phyloP scores from a whole-genome alignment of 306 rosid species.

The Biancaea sappan region DNA sequence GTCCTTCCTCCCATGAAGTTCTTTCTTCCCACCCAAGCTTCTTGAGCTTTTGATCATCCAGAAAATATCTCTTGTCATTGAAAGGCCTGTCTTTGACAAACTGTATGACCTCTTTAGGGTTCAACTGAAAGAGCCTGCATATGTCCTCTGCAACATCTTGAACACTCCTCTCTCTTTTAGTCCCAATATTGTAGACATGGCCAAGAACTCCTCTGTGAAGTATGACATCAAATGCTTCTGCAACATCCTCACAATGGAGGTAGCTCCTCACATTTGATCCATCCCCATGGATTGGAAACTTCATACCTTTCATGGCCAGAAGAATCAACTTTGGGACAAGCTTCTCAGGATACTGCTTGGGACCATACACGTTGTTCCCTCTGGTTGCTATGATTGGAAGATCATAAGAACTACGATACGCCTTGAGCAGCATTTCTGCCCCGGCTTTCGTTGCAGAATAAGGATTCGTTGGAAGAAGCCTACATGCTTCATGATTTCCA shows the following conservation, averaged over 20 bases:
- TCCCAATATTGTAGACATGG: slow-evolving; percentile 68
- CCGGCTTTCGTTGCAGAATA: slow-evolving; percentile 86
- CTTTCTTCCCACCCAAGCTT: slow-evolving; percentile 69
- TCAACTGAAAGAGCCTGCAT: slow-evolving; percentile 51
- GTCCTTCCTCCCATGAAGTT: slow-evolving; percentile 68
- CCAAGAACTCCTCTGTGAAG: slow-evolving; percentile 74
- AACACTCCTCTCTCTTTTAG: slow-evolving; percentile 66
- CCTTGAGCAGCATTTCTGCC: slow-evolving; percentile 82
- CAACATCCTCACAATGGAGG: slow-evolving; percentile 62
- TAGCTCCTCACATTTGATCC: slow-evolving; percentile 83
- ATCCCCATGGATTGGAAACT: slow-evolving; percentile 71
- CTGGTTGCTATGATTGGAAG: slow-evolving; percentile 67
- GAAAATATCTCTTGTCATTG: slow-evolving; percentile 73
- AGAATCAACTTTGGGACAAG: slow-evolving; percentile 71
- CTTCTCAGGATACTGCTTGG: slow-evolving; percentile 75
- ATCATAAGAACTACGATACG: slow-evolving; percentile 66
- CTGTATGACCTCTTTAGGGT: slow-evolving; percentile 50
- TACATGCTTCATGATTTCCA: slow-evolving; percentile 72
- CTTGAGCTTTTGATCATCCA: slow-evolving; percentile 77
- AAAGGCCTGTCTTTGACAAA: slow-evolving; percentile 82
- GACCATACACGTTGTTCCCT: slow-evolving; percentile 76
- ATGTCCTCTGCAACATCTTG: slow-evolving; percentile 61
- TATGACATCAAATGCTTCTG: slow-evolving; percentile 81
- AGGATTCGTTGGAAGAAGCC: slow-evolving; percentile 74
- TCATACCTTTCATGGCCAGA: slow-evolving; percentile 69